Evolutionary conservation across 2,329 filamentous ascomycete genomes (phyloP).

Genomic region (Pseudogymnoascus sp.): DNA sequence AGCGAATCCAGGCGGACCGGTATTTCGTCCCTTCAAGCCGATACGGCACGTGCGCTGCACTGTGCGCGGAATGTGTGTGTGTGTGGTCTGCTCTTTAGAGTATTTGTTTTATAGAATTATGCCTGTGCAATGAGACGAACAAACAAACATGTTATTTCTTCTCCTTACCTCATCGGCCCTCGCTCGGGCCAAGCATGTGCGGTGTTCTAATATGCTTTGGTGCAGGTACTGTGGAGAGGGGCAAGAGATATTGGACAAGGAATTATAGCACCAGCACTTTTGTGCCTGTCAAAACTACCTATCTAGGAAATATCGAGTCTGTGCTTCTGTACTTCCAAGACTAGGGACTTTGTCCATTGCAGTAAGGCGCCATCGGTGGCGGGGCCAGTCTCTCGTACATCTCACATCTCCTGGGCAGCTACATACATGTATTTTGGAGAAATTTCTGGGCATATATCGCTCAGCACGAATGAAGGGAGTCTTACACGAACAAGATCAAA

Average conservation of each 20-base stretch:
- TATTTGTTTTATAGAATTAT: neutral
- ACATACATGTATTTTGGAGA: neutral
- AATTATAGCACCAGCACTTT: neutral
- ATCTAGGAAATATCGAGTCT: neutral
- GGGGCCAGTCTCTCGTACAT: neutral
- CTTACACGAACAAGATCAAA: neutral
- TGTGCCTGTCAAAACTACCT: conserved; percentile 4
- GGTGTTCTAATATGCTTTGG: conserved; percentile 2
- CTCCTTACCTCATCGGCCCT: neutral
- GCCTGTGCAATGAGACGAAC: neutral
- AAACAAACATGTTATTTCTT: neutral
- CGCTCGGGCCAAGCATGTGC: neutral
- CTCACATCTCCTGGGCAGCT: neutral
- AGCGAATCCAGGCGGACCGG: neutral
- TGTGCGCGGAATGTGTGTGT: neutral
- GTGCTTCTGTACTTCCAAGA: neutral
- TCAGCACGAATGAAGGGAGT: neutral
- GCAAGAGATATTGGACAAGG: conserved; percentile 7
- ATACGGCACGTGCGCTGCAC: neutral
- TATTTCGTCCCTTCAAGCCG: conserved; percentile 6
- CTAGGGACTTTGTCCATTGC: neutral
- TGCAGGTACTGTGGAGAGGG: conserved; percentile 6
- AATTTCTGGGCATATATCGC: neutral
- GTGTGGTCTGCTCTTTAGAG: neutral
- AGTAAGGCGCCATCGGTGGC: neutral